phyloP scores from a whole-genome alignment of 148 eudicot genomes.

The Rhododendron simsii region DNA sequence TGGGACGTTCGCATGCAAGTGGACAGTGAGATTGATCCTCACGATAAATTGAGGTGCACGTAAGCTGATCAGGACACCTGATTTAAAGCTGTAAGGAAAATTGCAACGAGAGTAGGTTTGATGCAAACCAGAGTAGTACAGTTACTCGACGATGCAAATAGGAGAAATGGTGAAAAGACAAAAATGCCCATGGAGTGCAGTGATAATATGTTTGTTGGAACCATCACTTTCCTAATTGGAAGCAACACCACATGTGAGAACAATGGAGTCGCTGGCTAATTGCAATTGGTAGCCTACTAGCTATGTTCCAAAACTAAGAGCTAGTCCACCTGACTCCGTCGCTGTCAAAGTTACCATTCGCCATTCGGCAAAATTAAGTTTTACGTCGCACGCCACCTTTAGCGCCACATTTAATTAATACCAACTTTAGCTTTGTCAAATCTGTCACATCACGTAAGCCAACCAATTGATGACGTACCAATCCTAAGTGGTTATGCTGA shows the following conservation, averaged over 20 bases:
- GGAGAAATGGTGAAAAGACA: background rate
- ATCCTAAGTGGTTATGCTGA: too few relatives aligned
- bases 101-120: too few relatives aligned
- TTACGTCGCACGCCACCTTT: background rate
- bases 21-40: too few relatives aligned
- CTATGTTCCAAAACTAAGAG: background rate
- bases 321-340: background rate
- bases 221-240: background rate
- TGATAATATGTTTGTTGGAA: background rate
- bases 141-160: too few relatives aligned
- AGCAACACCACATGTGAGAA: background rate
- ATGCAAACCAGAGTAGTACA: too few relatives aligned
- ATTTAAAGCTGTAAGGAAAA: too few relatives aligned
- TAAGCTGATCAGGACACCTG: background rate
- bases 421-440: background rate
- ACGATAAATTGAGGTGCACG: too few relatives aligned
- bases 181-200: background rate
- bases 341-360: background rate
- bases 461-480: background rate
- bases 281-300: background rate
- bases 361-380: background rate
- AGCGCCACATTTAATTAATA: background rate
- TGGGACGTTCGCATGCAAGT: too few relatives aligned
- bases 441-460: background rate
- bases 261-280: background rate